These are phyloP conservation scores for Daldinia concentrica DNA, from an alignment of 495 filamentous ascomycete genomes.

Conservation along the genomic window DNA sequence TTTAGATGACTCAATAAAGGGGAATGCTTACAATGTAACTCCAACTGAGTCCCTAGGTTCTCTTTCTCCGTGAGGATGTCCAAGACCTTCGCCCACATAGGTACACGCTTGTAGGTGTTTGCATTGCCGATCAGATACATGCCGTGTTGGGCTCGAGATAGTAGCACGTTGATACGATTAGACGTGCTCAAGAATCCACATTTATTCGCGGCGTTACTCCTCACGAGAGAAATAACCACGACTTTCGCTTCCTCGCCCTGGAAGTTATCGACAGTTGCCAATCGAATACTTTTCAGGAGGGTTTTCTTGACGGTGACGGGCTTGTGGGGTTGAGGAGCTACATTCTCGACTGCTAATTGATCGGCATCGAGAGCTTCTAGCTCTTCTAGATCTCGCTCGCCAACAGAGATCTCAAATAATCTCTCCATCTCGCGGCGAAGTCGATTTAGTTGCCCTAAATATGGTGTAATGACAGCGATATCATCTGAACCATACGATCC, in stretches of 20 bases:
- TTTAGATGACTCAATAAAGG: neutral
- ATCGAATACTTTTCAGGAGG: constrained; percentile 67
- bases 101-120: constrained; percentile 61
- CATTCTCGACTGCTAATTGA: constrained; percentile 37
- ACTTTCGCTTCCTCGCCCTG: constrained; percentile 86
- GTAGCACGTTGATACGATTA: constrained; percentile 84
- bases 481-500: constrained; percentile 69
- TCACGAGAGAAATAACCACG: constrained; percentile 82
- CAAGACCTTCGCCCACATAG: constrained; percentile 77
- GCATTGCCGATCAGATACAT: constrained; percentile 88
- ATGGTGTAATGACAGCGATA: constrained; percentile 83
- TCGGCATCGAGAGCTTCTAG: constrained; percentile 62
- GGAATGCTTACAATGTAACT: constrained; percentile 62
- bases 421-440: constrained; percentile 61
- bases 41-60: constrained; percentile 64
- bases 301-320: constrained; percentile 54
- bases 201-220: constrained; percentile 70
- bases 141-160: constrained; percentile 78
- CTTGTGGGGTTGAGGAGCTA: constrained; percentile 18
- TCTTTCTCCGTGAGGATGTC: constrained; percentile 58
- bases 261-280: constrained; percentile 90
- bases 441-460: constrained; percentile 74
- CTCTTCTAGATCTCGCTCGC: constrained; percentile 72
- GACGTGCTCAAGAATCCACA: constrained; percentile 77
- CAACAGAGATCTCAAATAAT: constrained; percentile 69